These are phyloP conservation scores for Microcyclospora tardicrescens DNA, from an alignment of 2,329 filamentous ascomycete species.

Conservation along the genomic window DNA sequence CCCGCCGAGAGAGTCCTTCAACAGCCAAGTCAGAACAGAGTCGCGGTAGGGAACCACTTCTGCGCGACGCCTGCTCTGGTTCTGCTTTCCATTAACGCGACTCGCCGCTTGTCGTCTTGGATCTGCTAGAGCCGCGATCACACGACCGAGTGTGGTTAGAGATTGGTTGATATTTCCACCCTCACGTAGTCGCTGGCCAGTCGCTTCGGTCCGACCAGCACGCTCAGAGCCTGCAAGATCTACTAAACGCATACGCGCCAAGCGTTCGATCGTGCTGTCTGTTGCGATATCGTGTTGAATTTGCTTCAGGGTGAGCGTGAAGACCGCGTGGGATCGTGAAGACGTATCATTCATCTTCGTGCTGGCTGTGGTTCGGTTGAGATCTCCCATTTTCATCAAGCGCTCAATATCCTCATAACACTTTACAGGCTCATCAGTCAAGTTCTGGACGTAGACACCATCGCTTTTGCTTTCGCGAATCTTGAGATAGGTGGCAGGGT, in stretches of 20 bases:
- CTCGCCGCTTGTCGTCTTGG: slow-evolving; percentile 38
- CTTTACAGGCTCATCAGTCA: slow-evolving; percentile 85
- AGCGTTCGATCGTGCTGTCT: slow-evolving; percentile 94
- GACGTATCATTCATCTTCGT: slow-evolving; percentile 99
- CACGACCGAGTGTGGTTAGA: slow-evolving; percentile 83
- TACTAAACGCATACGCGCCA: slow-evolving; percentile 84
- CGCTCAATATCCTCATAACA: slow-evolving; percentile 77
- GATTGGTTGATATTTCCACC: slow-evolving; percentile 99
- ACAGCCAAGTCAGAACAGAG: slow-evolving; percentile 68
- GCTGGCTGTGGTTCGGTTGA: slow-evolving; percentile 74
- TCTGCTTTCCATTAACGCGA: slow-evolving; percentile 35
- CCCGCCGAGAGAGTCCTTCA: slow-evolving; percentile 90
- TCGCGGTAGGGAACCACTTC: slow-evolving; percentile 80
- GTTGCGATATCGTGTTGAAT: slow-evolving; percentile 95
- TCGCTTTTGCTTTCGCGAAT: slow-evolving; percentile 92
- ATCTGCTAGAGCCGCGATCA: slow-evolving; percentile 79
- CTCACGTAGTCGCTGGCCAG: slow-evolving; percentile 77
- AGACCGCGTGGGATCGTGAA: slow-evolving; percentile 90
- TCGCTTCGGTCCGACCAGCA: slow-evolving; percentile 90
- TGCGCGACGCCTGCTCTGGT: slow-evolving; percentile 33
- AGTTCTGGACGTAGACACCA: slow-evolving; percentile 90
- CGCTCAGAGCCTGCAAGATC: slow-evolving; percentile 91
- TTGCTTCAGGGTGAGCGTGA: slow-evolving; percentile 95
- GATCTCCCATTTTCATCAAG: slow-evolving; percentile 81
- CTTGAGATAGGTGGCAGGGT: slow-evolving; percentile 82